A percentile compares a stretch with the other conserved stretches of the same genome.
Conservation (phyloP, 1,139 yeast species). For the Yamadazyma dendronema region DNA sequence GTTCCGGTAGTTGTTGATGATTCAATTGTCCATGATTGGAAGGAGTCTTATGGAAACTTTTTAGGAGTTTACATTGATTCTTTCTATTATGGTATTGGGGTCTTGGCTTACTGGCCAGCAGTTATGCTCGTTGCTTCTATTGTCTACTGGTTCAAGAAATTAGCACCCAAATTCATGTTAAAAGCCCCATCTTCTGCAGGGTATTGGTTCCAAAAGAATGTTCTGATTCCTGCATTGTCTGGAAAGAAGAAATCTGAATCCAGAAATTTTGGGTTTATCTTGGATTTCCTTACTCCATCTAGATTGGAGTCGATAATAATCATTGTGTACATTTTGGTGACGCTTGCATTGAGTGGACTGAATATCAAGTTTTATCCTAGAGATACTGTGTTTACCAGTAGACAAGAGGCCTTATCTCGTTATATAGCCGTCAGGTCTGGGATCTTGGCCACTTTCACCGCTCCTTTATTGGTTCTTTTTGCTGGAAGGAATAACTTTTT, state of each 20-base stretch:
- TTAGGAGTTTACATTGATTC: conserved; percentile 39
- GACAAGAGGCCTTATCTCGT: conserved; percentile 21
- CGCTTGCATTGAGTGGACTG: conserved; percentile 34
- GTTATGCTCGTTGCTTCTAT: conserved; percentile 40
- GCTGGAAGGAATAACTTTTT: conserved; percentile 47
- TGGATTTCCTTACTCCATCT: conserved; percentile 27
- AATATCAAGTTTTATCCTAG: conserved; percentile 19
- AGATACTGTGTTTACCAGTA: conserved; percentile 24
- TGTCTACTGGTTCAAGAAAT: conserved; percentile 37
- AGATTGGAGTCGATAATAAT: conserved; percentile 27
- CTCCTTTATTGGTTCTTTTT: conserved; percentile 37
- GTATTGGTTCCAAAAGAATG: conserved; percentile 26
- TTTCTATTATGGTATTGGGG: conserved; percentile 47
- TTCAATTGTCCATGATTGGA: conserved; percentile 14
- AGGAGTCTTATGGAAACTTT: conserved; percentile 25
- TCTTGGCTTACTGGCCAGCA: conserved; percentile 49
- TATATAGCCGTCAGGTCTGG: conserved; percentile 35
- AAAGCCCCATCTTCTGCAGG: conserved; percentile 22
- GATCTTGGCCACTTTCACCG: conserved; percentile 25
- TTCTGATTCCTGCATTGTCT: conserved; percentile 33
- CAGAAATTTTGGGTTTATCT: conserved; percentile 17
- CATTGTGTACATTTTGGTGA: conserved; percentile 42
- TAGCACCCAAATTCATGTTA: conserved; percentile 26
- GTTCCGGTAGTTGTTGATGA: conserved; percentile 23
- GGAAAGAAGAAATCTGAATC: conserved; percentile 23